Evolutionary conservation across 768 basidiomycete species (phyloP), one percentile per base, ranked within the genome.

Genomic region (Podaxis rugospora): DNA sequence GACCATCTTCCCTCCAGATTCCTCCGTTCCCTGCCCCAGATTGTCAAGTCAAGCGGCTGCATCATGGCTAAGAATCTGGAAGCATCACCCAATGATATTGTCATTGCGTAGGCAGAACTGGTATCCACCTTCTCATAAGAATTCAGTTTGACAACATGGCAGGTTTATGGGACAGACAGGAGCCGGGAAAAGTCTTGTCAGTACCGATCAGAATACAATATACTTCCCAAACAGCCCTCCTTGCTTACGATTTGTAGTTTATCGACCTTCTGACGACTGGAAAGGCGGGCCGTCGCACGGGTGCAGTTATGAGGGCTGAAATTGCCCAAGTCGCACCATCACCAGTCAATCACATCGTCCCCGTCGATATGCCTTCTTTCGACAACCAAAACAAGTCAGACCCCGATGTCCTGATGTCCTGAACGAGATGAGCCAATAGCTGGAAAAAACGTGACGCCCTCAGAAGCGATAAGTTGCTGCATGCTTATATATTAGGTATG

Each of bases 291-390:
- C 6, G 6, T 4, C 42, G 55, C 28, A 27, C 55, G 28, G 55
- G 55, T 10, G 18, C 10, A 2, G n/a, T n/a, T 11, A 10, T 56
- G 28, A 36, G 18, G n/a, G 23, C 55, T 1, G 44, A 27, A 46
- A 56, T 44, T 10, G 46, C 55, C 32, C 11, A n/a, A 16, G 32
- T 56, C n/a, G 28, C 36, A 13, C 28, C 44, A 40, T 14, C 42
- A 18, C 42, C 44, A 35, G 44, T 32, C 39, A 18, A 25, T 10
- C 53, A 46, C 7, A 36, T 61, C 32, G 53, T 61, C 18, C 53
- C 55, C 3, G 44, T 61, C 37, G 53, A 61, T 18, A 55, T 53
- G 9, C 53, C 60, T 4, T 42, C 42, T 13, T 61, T 61, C 50
- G 46, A 61, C 35, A 40, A 51, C 36, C 18, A 42, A 7, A 18